Percentiles rank a stretch among this genome's conserved stretches.
phyloP scores from a whole-genome alignment of 192 early-diverging fungal species.

The Phycomyces nitens region DNA sequence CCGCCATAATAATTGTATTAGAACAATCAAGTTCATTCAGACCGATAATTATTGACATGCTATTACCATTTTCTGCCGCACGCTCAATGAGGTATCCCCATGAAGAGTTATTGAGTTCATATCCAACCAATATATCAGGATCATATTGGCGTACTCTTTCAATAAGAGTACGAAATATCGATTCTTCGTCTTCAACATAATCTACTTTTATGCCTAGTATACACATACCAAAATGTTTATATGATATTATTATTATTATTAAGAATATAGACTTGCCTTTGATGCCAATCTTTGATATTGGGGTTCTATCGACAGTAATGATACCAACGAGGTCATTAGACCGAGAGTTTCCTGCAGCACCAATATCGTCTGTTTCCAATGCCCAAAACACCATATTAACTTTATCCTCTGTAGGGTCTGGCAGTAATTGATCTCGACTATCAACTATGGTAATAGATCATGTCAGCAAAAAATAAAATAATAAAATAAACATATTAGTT shows the following conservation, averaged over 20 bases:
- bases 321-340: constrained; percentile 40
- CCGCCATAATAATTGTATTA: not conserved
- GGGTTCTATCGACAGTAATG: constrained; percentile 39
- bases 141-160: constrained; percentile 57
- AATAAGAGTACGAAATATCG: constrained; percentile 56
- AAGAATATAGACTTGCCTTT: not conserved
- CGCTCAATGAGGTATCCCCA: constrained; percentile 89
- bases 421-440: constrained; percentile 48
- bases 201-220: constrained; percentile 34
- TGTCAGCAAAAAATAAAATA: not conserved
- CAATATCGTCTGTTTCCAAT: constrained; percentile 51
- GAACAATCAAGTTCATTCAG: not conserved
- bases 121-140: constrained; percentile 87
- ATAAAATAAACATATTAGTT: no score
- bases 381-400: constrained; percentile 67
- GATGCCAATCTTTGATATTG: constrained; percentile 30
- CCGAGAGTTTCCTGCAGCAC: constrained; percentile 35
- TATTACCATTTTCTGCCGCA: constrained; percentile 24
- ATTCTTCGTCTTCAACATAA: constrained; percentile 50
- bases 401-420: constrained; percentile 66
- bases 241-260: not conserved
- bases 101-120: constrained; percentile 78
- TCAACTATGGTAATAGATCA: constrained; percentile 20
- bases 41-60: not conserved
- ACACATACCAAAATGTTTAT: constrained; percentile 15